A percentile compares a stretch with the other conserved stretches of the same genome.
phyloP scores from a whole-genome alignment of 2,329 filamentous ascomycete species.

The Apiospora aurea region DNA sequence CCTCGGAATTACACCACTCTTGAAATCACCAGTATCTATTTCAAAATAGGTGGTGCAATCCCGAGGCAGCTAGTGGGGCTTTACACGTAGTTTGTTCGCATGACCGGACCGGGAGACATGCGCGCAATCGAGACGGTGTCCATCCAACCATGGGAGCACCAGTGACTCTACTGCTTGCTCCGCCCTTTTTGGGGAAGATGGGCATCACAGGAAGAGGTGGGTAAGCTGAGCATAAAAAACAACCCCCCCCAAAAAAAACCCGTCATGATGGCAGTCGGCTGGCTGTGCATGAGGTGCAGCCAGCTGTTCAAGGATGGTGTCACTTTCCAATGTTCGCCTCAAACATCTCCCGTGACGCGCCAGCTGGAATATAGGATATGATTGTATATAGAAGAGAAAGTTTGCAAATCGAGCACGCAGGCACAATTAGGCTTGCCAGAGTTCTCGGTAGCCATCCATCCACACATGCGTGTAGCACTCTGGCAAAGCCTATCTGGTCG shows the following conservation, averaged over 20 bases:
- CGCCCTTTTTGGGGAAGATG: background rate
- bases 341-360: background rate
- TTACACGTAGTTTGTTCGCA: too few relatives aligned
- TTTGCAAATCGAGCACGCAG: background rate
- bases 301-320: background rate
- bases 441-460: background rate
- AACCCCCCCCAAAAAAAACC: too few relatives aligned
- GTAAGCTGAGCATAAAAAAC: constrained; percentile 21
- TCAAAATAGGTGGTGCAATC: too few relatives aligned
- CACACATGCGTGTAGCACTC: background rate
- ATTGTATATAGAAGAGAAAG: background rate
- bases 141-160: constrained; percentile 1
- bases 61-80: too few relatives aligned
- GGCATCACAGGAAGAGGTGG: background rate
- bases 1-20: too few relatives aligned
- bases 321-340: background rate
- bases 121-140: constrained; percentile 11
- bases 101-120: background rate
- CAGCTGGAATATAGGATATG: background rate
- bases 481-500: background rate
- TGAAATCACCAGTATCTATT: too few relatives aligned
- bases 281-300: constrained; percentile 7
- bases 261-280: constrained; percentile 7
- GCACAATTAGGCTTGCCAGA: background rate
- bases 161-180: constrained; percentile 8